Evolutionary conservation across 2,329 filamentous ascomycete genomes (phyloP), one percentile per base, ranked within the genome.

Genomic region (Pseudogymnoascus sp.): DNA sequence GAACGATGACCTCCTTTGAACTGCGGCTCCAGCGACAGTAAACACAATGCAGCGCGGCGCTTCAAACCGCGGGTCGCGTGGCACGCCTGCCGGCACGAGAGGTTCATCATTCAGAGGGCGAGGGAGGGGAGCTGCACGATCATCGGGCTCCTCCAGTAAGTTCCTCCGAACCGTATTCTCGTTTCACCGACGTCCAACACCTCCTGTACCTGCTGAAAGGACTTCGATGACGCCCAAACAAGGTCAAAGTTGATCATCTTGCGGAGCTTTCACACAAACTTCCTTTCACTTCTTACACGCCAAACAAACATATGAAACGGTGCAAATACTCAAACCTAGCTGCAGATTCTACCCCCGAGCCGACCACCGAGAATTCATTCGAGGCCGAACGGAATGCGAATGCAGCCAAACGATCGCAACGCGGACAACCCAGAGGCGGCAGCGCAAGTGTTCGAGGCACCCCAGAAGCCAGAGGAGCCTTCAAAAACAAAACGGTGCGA

Each of bases 311-410:
- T 8, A 36, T 61, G 38, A n/a, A 63, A 59, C 21, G 27, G 36
- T 62, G 62, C n/a, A 60, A 61, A 58, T 59, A 63, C 67, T 68
- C 61, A 68, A 67, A 62, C 31, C 41, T 51, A 41, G 36, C 31
- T 61, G 63, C 64, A 69, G 64, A 59, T 63, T 63, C 65, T 10
- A 27, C 64, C 39, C 38, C 61, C 17, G 41, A 38, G 44, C 51
- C 64, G 15, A 64, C 62, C 60, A 21, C 63, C 13, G 33, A 66
- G 17, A 67, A 70, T 60, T 55, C 65, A 29, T 73, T 72, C 66
- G 69, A 72, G 60, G 44, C 64, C 63, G 71, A 71, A 35, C 68
- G 71, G 64, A 64, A 67, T 51, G 68, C 72, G 64, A 73, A 73
- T 70, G 71, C 70, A 36, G 67, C 71, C 25, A 72, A 71, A 63